Evolutionary conservation across 768 basidiomycete genomes (phyloP), one percentile per base, ranked within the genome.

Genomic region (Hydnum rufescens): DNA sequence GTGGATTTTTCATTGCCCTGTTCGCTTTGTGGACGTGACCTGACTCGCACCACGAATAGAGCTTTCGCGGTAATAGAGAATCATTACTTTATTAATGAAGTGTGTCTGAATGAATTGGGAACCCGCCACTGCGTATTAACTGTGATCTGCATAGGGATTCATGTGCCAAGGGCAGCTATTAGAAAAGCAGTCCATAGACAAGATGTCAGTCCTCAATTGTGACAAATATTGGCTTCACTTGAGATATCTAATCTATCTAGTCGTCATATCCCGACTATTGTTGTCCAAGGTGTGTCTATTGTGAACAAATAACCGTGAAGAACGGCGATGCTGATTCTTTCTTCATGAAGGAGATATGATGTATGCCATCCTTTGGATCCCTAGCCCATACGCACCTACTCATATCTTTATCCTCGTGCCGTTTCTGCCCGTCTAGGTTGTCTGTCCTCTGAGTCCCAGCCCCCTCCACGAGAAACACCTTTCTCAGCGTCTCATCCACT

Each of bases 21-120:
- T n/a, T n/a, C n/a, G n/a, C n/a, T n/a, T n/a, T n/a, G n/a, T n/a
- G n/a, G n/a, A n/a, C n/a, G n/a, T n/a, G n/a, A n/a, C n/a, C n/a
- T n/a, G n/a, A n/a, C n/a, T n/a, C n/a, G n/a, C 51, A 30, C 29
- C 19, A 19, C n/a, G n/a, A n/a, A n/a, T 51, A 89, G 85, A 53
- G 80, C 87, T 0, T 90, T 89, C 63, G 83, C 87, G n/a, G 69
- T 78, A 32, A 88, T 92, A 44, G 88, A 89, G 67, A 88, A 88
- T 60, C 87, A 92, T 60, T 93, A 83, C 64, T 92, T 92, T 60
- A 68, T 90, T 50, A 85, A 90, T 59, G 73, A 75, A 51, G 82
- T 82, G 51, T 55, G 70, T 63, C 36, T 55, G 49, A 8, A 1
- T 3, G 5, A 48, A 19, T 42, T 25, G 18, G 31, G 29, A 16